Percentiles rank a stretch among this genome's conserved stretches.
phyloP scores from a whole-genome alignment of 2,329 filamentous ascomycete species.

The Colletotrichum scovillei region DNA sequence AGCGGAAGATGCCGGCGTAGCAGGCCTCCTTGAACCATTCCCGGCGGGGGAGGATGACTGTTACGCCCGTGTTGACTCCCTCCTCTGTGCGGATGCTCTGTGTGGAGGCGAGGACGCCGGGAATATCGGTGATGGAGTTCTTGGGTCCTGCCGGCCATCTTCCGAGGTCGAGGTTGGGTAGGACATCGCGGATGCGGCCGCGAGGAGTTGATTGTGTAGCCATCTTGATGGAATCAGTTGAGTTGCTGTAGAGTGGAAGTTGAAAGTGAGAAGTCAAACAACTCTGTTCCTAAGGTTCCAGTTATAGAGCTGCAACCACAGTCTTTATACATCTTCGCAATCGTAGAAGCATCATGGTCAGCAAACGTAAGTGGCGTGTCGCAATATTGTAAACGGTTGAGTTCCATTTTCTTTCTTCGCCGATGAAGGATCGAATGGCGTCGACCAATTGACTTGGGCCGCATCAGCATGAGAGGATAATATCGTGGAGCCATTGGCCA shows the following conservation, averaged over 20 bases:
- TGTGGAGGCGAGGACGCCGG: conserved; percentile 59
- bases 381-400: neutral
- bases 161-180: conserved; percentile 57
- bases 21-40: conserved; percentile 58
- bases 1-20: conserved; percentile 66
- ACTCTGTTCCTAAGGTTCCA: too few species aligned
- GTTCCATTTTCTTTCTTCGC: neutral
- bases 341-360: neutral
- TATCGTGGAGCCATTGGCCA: neutral
- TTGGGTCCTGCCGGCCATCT: conserved; percentile 55
- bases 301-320: too few species aligned
- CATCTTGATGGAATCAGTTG: neutral
- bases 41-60: conserved; percentile 57
- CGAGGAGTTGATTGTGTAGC: conserved; percentile 31
- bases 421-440: neutral
- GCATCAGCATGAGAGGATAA: neutral
- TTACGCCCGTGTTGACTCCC: conserved; percentile 61
- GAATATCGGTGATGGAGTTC: conserved; percentile 64
- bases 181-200: conserved; percentile 53
- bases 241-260: too few species aligned
- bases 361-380: too few species aligned
- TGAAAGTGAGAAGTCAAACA: neutral
- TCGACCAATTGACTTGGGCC: neutral
- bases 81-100: conserved; percentile 53
- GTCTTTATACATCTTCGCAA: neutral